A percentile compares a stretch with the other conserved stretches of the same genome.
These are phyloP conservation scores for Trametes versicolor DNA, from an alignment of 1,284 basidiomycete genomes.

Conservation along the genomic window DNA sequence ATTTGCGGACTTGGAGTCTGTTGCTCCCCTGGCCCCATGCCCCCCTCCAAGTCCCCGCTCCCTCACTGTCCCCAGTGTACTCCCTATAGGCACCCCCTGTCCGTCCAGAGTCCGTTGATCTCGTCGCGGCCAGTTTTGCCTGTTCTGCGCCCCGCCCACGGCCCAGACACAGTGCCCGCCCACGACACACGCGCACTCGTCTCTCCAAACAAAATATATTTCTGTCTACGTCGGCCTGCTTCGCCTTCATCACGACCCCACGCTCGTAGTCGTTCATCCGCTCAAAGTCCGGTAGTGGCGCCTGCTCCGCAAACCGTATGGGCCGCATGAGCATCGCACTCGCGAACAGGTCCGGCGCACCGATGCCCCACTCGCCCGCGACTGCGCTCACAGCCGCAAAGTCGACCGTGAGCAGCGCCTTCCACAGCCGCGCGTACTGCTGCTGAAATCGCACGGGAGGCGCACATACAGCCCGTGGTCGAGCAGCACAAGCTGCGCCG, in stretches of 20 bases:
- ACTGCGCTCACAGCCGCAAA: slow-evolving; percentile 56
- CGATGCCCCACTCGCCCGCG: slow-evolving; percentile 82
- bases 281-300: slow-evolving; percentile 45
- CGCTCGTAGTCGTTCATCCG: slow-evolving; percentile 65
- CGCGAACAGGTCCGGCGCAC: slow-evolving; percentile 80
- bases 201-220: too few species aligned
- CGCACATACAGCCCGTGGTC: slow-evolving; percentile 90
- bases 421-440: slow-evolving; percentile 85
- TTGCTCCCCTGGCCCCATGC: too few species aligned
- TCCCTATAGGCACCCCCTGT: too few species aligned
- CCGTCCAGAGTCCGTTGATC: too few species aligned
- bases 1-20: too few species aligned
- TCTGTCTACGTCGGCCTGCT: too few species aligned
- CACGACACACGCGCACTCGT: too few species aligned
- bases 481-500: slow-evolving; percentile 80
- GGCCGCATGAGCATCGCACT: slow-evolving; percentile 77
- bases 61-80: too few species aligned
- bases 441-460: slow-evolving; percentile 71
- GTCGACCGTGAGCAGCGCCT: slow-evolving; percentile 78
- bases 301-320: slow-evolving; percentile 49
- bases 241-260: slow-evolving; percentile 72
- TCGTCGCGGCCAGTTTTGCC: too few species aligned
- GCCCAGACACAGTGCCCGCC: too few species aligned
- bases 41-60: too few species aligned
- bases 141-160: too few species aligned